Evolutionary conservation across 2,329 filamentous ascomycete species (phyloP).

Genomic region (Mollisia scopiformis): DNA sequence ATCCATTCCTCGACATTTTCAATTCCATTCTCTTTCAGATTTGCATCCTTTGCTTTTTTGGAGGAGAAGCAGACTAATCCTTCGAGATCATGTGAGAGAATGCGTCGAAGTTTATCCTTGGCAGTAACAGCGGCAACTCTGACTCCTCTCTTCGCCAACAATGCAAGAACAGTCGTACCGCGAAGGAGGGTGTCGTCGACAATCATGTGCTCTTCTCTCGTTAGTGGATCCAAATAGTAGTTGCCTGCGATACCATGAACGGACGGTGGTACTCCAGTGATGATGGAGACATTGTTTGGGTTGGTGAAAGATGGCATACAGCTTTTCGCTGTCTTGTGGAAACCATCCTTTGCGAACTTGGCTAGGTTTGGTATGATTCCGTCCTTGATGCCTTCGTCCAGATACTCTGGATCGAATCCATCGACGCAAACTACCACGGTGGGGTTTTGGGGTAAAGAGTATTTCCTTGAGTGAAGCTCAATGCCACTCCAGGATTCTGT

Average conservation of each 20-base stretch:
- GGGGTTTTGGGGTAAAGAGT: background rate
- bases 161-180: conserved; percentile 45
- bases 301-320: background rate
- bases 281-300: background rate
- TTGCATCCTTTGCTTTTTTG: conserved; percentile 37
- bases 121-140: conserved; percentile 47
- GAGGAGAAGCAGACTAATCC: conserved; percentile 44
- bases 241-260: conserved; percentile 48
- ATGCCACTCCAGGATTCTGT: background rate
- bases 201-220: conserved; percentile 45
- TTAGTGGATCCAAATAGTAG: conserved; percentile 45
- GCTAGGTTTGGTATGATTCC: background rate
- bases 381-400: background rate
- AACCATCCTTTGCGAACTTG: background rate
- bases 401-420: background rate
- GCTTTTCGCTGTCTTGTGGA: background rate
- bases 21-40: conserved; percentile 40
- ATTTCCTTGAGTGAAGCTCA: background rate
- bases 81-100: conserved; percentile 42
- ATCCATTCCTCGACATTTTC: conserved; percentile 42
- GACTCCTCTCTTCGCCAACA: conserved; percentile 42
- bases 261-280: conserved; percentile 40
- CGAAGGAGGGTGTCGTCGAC: conserved; percentile 43
- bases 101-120: conserved; percentile 47
- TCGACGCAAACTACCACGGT: background rate